These are phyloP conservation scores for Royoungia palumana DNA, from an alignment of 768 basidiomycete genomes.

Conservation along the genomic window DNA sequence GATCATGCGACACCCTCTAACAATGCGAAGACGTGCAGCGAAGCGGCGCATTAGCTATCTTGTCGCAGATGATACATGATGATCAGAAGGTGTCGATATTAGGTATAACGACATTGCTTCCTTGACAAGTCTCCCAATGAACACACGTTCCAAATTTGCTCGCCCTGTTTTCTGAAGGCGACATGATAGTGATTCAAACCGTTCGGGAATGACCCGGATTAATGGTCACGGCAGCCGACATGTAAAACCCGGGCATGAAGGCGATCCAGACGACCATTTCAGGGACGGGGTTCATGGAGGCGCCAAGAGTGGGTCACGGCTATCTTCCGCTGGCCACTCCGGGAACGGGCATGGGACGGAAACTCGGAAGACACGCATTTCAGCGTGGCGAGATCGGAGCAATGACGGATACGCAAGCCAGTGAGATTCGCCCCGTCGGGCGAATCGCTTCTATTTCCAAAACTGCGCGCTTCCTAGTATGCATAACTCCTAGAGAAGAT, in stretches of 20 bases:
- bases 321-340: neutral
- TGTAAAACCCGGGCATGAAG: neutral
- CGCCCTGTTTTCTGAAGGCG: neutral
- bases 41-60: constrained; percentile 6
- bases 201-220: neutral
- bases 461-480: neutral
- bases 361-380: neutral
- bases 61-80: neutral
- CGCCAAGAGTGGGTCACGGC: neutral
- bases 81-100: constrained; percentile 2
- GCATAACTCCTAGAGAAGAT: neutral
- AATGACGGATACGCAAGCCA: constrained; percentile 6
- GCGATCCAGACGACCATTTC: neutral
- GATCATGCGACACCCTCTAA: constrained; percentile 14
- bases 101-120: constrained; percentile 3
- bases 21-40: constrained; percentile 9
- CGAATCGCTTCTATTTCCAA: constrained; percentile 14
- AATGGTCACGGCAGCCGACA: neutral
- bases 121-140: constrained; percentile 2
- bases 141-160: constrained; percentile 2
- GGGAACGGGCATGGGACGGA: neutral
- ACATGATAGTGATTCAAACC: neutral
- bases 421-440: constrained; percentile 8
- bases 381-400: constrained; percentile 1
- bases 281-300: neutral